A percentile compares a stretch with the other conserved stretches of the same genome.
Conservation (phyloP, 2,329 filamentous ascomycete species). For the Zopfia rhizophila region DNA sequence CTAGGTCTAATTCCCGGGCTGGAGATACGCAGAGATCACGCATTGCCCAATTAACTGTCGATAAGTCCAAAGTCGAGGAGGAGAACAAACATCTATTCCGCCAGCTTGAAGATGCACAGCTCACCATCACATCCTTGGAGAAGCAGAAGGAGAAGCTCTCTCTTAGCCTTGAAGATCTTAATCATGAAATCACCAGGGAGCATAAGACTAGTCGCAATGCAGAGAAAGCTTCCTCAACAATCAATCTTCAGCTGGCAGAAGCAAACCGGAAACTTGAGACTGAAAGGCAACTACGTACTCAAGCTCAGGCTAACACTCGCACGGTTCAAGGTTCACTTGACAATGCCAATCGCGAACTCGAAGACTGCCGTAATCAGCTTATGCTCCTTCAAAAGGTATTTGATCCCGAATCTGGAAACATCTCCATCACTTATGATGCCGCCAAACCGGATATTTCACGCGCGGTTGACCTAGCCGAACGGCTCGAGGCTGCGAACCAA, state of each 20-base stretch:
- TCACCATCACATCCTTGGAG: slow-evolving; percentile 83
- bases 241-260: slow-evolving; percentile 86
- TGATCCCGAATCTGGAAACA: slow-evolving; percentile 76
- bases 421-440: slow-evolving; percentile 74
- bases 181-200: slow-evolving; percentile 89
- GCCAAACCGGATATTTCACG: slow-evolving; percentile 74
- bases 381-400: slow-evolving; percentile 86
- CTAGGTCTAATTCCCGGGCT: slow-evolving; percentile 85
- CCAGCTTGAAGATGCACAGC: slow-evolving; percentile 85
- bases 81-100: slow-evolving; percentile 82
- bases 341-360: slow-evolving; percentile 80
- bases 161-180: slow-evolving; percentile 88
- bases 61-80: slow-evolving; percentile 85
- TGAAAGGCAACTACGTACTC: slow-evolving; percentile 83
- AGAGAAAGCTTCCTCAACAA: slow-evolving; percentile 84
- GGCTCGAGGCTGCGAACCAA: slow-evolving; percentile 88
- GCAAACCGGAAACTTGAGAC: slow-evolving; percentile 90
- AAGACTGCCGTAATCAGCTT: slow-evolving; percentile 81
- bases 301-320: slow-evolving; percentile 86
- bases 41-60: slow-evolving; percentile 78
- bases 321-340: slow-evolving; percentile 84
- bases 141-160: slow-evolving; percentile 95
- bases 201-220: slow-evolving; percentile 90
- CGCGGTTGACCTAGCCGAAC: slow-evolving; percentile 80
- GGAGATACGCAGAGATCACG: slow-evolving; percentile 85